Evolutionary conservation across 495 filamentous ascomycete species (phyloP), one percentile per base, ranked within the genome.

Genomic region (Astrocystis sublimbata): DNA sequence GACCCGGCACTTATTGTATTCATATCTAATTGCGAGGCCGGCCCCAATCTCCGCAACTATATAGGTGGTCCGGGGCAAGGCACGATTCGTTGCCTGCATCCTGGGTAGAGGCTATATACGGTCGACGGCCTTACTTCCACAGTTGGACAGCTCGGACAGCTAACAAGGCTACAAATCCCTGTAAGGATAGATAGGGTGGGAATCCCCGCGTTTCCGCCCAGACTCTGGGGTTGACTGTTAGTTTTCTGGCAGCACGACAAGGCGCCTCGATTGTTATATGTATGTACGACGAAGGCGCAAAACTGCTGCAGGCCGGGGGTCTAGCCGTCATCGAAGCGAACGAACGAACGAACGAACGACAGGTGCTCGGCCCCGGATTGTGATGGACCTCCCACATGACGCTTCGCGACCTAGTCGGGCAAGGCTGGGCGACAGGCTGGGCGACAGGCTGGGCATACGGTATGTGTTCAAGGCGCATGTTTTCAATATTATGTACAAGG

Each of bases 131-230:
- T 13, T 6, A 15, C 23, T 2, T 3, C 7, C 24, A 49, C 1
- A 2, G 4, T 49, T 49, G 15, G 24, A 49, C 46, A n/a, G n/a
- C n/a, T n/a, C n/a, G n/a, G 26, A 49, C 13, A 15, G 13, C n/a
- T n/a, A n/a, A 35, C 17, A 35, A 35, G 49, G 30, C 30, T 35
- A 33, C 15, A 33, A 24, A 57, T 57, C 54, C 54, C 54, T 57
- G 40, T 57, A n/a, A n/a, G 23, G n/a, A 33, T 45, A 43, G 26
- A 40, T 43, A 40, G 54, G 23, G 54, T 43, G 54, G 54, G 23
- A 57, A 43, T 57, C 54, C 54, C 54, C 54, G 54, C 54, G 54
- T 57, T n/a, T 45, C 40, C 45, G 54, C 53, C 53, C 38, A 30
- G 9, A 15, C 36, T 21, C 23, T 19, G 41, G 52, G 36, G 54